Conservation (phyloP, 1,139 yeast species). For the Barnettozyma hawaiiensis region DNA sequence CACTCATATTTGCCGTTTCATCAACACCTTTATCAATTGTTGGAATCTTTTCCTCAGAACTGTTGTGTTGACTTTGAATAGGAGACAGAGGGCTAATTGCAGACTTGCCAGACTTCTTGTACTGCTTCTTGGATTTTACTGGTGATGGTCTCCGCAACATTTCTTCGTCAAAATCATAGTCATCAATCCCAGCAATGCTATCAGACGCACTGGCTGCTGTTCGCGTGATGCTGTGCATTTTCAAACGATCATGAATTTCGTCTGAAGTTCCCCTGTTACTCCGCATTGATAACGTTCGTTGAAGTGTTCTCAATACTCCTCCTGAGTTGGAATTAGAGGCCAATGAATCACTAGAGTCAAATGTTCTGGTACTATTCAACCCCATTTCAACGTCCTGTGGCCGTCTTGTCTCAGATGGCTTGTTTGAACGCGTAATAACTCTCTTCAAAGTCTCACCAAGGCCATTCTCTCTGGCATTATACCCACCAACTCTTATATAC, state of each 20-base stretch:
- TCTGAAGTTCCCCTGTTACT: constrained; percentile 22
- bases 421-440: constrained; percentile 23
- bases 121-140: constrained; percentile 2
- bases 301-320: constrained; percentile 16
- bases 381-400: constrained; percentile 14
- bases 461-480: constrained; percentile 31
- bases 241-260: constrained; percentile 30
- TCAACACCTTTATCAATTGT: not conserved
- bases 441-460: constrained; percentile 31
- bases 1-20: not conserved
- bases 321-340: constrained; percentile 1
- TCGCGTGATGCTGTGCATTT: constrained; percentile 34
- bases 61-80: constrained; percentile 6
- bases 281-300: constrained; percentile 20
- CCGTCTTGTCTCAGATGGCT: not conserved
- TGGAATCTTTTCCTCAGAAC: constrained; percentile 1
- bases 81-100: constrained; percentile 4
- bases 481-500: constrained; percentile 25
- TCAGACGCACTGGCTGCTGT: constrained; percentile 38
- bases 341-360: not conserved
- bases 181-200: constrained; percentile 38
- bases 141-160: constrained; percentile 10
- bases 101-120: constrained; percentile 2
- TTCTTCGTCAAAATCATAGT: constrained; percentile 14
- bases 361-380: not conserved